Percentiles rank a stretch among this genome's conserved stretches.
phyloP scores from a whole-genome alignment of 139 green algal genomes.

The Chlamydomonas sphaeroides region DNA sequence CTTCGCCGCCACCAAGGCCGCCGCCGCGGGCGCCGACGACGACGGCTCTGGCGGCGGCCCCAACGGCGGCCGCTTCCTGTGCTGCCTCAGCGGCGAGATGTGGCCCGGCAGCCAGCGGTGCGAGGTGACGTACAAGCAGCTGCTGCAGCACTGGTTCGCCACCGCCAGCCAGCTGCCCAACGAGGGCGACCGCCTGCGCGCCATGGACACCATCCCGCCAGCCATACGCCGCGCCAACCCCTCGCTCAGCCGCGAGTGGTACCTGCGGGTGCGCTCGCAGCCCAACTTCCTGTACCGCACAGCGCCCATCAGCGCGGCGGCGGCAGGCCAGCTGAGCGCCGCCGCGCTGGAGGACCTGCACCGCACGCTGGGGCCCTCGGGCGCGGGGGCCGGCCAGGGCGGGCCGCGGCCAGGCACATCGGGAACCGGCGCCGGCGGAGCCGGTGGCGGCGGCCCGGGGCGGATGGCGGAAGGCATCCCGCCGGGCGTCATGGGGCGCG shows the following conservation, averaged over 20 bases:
- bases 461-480: too few relatives aligned
- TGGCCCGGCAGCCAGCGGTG: not conserved
- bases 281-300: constrained; percentile 51
- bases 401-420: too few relatives aligned
- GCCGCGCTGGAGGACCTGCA: constrained; percentile 25
- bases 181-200: constrained; percentile 45
- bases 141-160: constrained; percentile 54
- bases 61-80: constrained; percentile 31
- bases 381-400: too few relatives aligned
- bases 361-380: too few relatives aligned
- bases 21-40: not conserved
- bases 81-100: constrained; percentile 37
- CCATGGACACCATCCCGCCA: constrained; percentile 53
- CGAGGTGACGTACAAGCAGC: constrained; percentile 58
- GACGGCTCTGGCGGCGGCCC: not conserved
- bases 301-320: constrained; percentile 31
- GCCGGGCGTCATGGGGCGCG: too few relatives aligned
- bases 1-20: not conserved
- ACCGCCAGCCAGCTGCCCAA: constrained; percentile 24
- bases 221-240: constrained; percentile 57
- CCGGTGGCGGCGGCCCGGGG: too few relatives aligned
- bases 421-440: too few relatives aligned
- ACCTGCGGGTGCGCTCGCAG: constrained; percentile 52
- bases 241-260: constrained; percentile 55
- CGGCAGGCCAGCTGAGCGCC: not conserved